phyloP scores from a whole-genome alignment of 1,284 basidiomycete species.

The Puccinia polysora region DNA sequence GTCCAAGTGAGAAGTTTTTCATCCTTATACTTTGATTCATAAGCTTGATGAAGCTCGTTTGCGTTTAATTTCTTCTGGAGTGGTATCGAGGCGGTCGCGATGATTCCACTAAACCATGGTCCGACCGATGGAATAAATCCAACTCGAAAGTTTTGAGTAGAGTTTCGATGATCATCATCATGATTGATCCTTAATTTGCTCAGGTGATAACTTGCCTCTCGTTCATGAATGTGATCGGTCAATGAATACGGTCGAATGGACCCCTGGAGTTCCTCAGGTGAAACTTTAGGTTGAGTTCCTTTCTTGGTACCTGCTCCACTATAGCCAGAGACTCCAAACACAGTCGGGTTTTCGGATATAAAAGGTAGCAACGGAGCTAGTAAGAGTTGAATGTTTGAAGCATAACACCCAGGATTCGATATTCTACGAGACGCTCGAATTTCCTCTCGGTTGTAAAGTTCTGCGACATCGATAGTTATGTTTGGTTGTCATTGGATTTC shows the following conservation, averaged over 20 bases:
- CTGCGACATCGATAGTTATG: too few relatives aligned
- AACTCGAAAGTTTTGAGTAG: slow-evolving; percentile 59
- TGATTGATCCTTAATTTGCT: slow-evolving; percentile 57
- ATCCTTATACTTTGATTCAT: slow-evolving; percentile 68
- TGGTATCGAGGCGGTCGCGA: slow-evolving; percentile 78
- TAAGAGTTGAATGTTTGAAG: slow-evolving; percentile 86
- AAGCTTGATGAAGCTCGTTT: slow-evolving; percentile 68
- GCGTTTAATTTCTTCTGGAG: slow-evolving; percentile 65
- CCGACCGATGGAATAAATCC: slow-evolving; percentile 83
- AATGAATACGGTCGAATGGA: slow-evolving; percentile 79
- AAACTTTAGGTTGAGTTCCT: slow-evolving; percentile 72
- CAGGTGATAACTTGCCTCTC: slow-evolving; percentile 81
- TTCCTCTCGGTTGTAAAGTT: slow-evolving; percentile 74
- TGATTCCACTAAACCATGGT: slow-evolving; percentile 95
- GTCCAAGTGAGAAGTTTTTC: slow-evolving; percentile 63
- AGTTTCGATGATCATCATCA: neutral
- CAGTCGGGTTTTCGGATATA: slow-evolving; percentile 69
- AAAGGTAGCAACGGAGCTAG: slow-evolving; percentile 79
- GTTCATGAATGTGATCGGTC: slow-evolving; percentile 97
- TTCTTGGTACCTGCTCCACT: slow-evolving; percentile 87
- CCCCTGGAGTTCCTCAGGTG: slow-evolving; percentile 67
- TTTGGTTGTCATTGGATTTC: too few relatives aligned
- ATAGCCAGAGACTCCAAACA: slow-evolving; percentile 91
- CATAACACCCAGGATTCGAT: slow-evolving; percentile 95
- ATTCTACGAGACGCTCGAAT: slow-evolving; percentile 73